Evolutionary conservation across 2,329 filamentous ascomycete genomes (phyloP), one percentile per base, ranked within the genome.

Genomic region (Colletotrichum cordylinicola): DNA sequence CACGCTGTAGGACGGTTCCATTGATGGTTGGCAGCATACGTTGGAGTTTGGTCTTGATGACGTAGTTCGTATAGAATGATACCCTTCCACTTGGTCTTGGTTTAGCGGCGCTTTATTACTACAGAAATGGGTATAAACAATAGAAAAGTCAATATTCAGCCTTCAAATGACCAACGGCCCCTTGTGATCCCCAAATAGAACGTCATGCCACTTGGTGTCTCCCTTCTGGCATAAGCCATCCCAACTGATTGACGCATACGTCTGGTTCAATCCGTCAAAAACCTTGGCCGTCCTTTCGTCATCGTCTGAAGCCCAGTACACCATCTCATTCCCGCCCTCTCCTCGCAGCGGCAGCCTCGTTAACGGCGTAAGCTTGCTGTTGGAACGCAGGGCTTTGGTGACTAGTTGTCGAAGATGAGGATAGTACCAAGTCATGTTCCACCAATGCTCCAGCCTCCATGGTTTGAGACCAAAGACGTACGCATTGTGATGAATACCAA

Each of bases 401-500:
- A 84, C 69, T 33, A 84, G 79, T 12, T 80, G 78, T 16, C 84
- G 81, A 27, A 85, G 78, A 13, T 79, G 78, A 1, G 81, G 79
- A 71, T 83, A 78, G 77, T 83, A 85, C 84, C 84, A 85, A 80
- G 82, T 85, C 70, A 78, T 80, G 68, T 77, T 77, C 84, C 84
- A 85, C 83, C 83, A 85, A 29, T 83, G 67, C 68, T 79, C 79
- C 5, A 85, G 69, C 6, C 84, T 79, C 70, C 77, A 81, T 6
- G 79, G 67, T 75, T 85, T 85, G 64, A 83, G 79, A 8, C 81
- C 80, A 15, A 79, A 74, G 33, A 82, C 73, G 79, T 83, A 84
- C n/a, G 83, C 83, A 77, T 85, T 83, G 73, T 85, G 84, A 67
- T 85, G 83, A 62, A 85, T 84, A 10, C 82, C 84, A 16, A 84